Evolutionary conservation across 345 rosid species (phyloP).

Genomic region (Euphorbia pulcherrima): DNA sequence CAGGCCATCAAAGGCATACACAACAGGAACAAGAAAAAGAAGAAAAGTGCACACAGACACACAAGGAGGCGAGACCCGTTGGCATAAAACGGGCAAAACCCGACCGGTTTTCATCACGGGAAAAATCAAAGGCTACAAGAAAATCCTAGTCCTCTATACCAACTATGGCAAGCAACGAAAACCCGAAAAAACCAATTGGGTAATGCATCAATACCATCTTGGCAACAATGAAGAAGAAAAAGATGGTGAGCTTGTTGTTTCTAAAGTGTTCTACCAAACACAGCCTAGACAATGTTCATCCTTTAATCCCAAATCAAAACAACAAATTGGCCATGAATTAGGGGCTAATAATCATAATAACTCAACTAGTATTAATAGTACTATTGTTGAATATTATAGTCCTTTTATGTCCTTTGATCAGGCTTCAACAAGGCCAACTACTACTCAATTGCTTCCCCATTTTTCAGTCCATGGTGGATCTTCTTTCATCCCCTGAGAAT

Average conservation of each 20-base stretch:
- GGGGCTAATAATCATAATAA: constrained; percentile 13
- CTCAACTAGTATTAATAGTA: constrained; percentile 5
- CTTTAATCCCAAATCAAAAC: constrained; percentile 33
- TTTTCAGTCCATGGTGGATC: constrained; percentile 62
- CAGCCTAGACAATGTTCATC: constrained; percentile 89
- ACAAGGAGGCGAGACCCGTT: constrained; percentile 83
- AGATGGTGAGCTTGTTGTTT: constrained; percentile 92
- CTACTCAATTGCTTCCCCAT: constrained; percentile 51
- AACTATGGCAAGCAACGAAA: constrained; percentile 91
- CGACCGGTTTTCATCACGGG: constrained; percentile 61
- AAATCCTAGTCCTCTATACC: constrained; percentile 90
- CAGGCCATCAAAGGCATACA: constrained; percentile 96
- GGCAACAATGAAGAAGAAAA: constrained; percentile 87
- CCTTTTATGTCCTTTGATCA: constrained; percentile 69
- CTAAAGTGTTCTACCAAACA: constrained; percentile 94
- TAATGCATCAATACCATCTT: constrained; percentile 96
- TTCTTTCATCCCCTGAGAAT: constrained; percentile 50
- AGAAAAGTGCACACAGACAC: constrained; percentile 80
- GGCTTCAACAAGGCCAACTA: constrained; percentile 39
- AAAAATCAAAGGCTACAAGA: constrained; percentile 77
- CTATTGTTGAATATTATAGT: constrained; percentile 45
- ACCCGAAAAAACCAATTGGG: constrained; percentile 96
- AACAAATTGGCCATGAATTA: constrained; percentile 29
- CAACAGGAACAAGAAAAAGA: constrained; percentile 89
- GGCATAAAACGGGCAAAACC: constrained; percentile 99